Percentiles rank a stretch among this genome's conserved stretches.
phyloP scores from a whole-genome alignment of 345 rosid species.

The Cochlearia excelsa region DNA sequence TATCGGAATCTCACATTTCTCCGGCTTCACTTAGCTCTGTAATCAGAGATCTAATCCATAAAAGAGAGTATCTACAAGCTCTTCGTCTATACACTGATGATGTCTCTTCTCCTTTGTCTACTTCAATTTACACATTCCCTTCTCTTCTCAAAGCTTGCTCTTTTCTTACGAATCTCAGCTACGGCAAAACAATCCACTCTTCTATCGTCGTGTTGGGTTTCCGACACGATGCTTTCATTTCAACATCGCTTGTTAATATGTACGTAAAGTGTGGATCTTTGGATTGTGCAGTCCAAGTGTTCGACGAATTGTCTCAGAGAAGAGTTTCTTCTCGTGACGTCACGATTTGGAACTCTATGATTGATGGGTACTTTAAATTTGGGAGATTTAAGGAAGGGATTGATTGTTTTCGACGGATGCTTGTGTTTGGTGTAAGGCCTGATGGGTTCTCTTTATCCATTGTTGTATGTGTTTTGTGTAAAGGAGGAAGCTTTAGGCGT shows the following conservation, averaged over 20 bases:
- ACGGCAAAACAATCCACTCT: constrained; percentile 60
- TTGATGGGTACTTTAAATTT: constrained; percentile 57
- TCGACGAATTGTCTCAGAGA: constrained; percentile 49
- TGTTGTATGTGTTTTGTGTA: constrained; percentile 47
- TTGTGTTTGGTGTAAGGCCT: constrained; percentile 48
- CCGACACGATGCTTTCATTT: constrained; percentile 48
- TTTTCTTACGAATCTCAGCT: constrained; percentile 38
- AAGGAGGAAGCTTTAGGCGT: constrained; percentile 36
- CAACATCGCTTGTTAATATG: constrained; percentile 61
- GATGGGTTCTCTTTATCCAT: constrained; percentile 64
- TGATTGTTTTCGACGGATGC: constrained; percentile 54
- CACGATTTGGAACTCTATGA: constrained; percentile 66
- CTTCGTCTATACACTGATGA: constrained; percentile 45
- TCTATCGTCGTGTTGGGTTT: constrained; percentile 45
- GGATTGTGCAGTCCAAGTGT: constrained; percentile 57
- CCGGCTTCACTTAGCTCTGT: constrained; percentile 34
- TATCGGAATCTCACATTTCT: constrained; percentile 28
- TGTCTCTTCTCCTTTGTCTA: constrained; percentile 31
- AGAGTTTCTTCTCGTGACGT: constrained; percentile 42
- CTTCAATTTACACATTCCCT: constrained; percentile 56
- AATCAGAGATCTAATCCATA: constrained; percentile 47
- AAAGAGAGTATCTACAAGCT: constrained; percentile 45
- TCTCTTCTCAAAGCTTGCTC: constrained; percentile 69
- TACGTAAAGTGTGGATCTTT: constrained; percentile 64
- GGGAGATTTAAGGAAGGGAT: constrained; percentile 45